Percentiles rank a stretch among this genome's conserved stretches.
phyloP scores from a whole-genome alignment of 2,329 filamentous ascomycete species.

The Biscogniauxia mediterranea region DNA sequence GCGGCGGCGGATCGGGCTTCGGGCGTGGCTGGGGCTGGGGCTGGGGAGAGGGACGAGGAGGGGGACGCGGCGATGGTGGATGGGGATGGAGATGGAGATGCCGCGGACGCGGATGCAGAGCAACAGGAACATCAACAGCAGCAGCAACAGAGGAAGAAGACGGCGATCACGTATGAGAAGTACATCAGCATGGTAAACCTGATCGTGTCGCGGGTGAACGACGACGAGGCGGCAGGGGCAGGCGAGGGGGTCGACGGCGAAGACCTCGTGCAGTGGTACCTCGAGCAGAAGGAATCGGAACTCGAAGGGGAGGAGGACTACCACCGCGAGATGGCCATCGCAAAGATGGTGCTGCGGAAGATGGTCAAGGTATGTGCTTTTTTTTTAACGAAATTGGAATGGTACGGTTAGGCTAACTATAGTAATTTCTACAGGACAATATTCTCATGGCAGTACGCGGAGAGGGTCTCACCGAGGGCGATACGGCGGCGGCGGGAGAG shows the following conservation, averaged over 20 bases:
- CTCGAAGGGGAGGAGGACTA: constrained; percentile 79
- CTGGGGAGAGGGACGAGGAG: constrained; percentile 31
- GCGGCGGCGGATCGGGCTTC: constrained; percentile 50
- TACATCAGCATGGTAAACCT: constrained; percentile 88
- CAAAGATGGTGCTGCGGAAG: constrained; percentile 78
- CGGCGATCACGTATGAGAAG: constrained; percentile 86
- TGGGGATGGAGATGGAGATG: constrained; percentile 43
- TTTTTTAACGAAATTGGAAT: neutral
- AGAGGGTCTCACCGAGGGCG: constrained; percentile 52
- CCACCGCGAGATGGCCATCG: constrained; percentile 55
- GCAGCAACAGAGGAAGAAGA: constrained; percentile 67
- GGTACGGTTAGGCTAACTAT: constrained; percentile 26
- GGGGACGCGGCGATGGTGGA: constrained; percentile 46
- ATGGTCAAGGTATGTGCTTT: constrained; percentile 80
- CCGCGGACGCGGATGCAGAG: constrained; percentile 38
- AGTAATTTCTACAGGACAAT: constrained; percentile 62
- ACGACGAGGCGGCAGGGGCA: constrained; percentile 68
- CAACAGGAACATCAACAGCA: neutral
- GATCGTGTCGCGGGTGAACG: constrained; percentile 77
- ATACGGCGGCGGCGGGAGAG: constrained; percentile 39
- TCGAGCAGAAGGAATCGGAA: constrained; percentile 86
- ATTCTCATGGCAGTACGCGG: constrained; percentile 79
- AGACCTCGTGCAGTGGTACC: constrained; percentile 80
- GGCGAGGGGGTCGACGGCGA: constrained; percentile 86
- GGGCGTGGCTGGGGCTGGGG: constrained; percentile 37